phyloP scores from a whole-genome alignment of 192 early-diverging fungal genomes.

The Spinellus fusiger region DNA sequence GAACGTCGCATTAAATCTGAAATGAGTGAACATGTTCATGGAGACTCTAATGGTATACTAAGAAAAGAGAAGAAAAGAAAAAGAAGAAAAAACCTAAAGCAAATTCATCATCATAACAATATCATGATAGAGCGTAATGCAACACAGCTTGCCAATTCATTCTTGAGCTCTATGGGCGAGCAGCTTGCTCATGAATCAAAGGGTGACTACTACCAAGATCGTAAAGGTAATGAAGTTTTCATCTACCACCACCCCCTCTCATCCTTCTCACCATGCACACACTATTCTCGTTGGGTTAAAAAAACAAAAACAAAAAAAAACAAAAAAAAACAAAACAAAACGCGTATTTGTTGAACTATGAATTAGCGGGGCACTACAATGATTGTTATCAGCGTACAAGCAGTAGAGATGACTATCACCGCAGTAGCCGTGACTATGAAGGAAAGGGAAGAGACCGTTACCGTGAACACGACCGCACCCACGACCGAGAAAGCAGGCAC shows the following conservation, averaged over 20 bases:
- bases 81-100: too few species aligned
- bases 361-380: not conserved
- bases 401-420: not conserved
- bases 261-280: too few species aligned
- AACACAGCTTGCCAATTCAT: slow-evolving; percentile 6
- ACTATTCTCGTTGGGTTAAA: not conserved
- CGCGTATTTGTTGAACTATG: not conserved
- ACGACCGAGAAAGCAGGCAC: slow-evolving; percentile 1
- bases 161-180: slow-evolving; percentile 9
- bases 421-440: slow-evolving; percentile 5
- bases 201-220: not conserved
- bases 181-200: slow-evolving; percentile 6
- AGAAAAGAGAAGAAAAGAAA: too few species aligned
- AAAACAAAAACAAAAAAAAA: not conserved
- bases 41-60: not conserved
- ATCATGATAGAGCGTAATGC: not conserved
- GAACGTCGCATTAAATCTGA: not conserved
- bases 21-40: not conserved
- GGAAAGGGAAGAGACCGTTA: not conserved
- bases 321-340: not conserved
- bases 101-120: too few species aligned
- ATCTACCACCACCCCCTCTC: too few species aligned
- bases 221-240: not conserved
- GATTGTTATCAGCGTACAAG: not conserved
- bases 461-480: slow-evolving; percentile 2